Percentiles rank a stretch among this genome's conserved stretches.
Conservation (phyloP, 2,329 filamentous ascomycete genomes). For the Cercospora sp. region DNA sequence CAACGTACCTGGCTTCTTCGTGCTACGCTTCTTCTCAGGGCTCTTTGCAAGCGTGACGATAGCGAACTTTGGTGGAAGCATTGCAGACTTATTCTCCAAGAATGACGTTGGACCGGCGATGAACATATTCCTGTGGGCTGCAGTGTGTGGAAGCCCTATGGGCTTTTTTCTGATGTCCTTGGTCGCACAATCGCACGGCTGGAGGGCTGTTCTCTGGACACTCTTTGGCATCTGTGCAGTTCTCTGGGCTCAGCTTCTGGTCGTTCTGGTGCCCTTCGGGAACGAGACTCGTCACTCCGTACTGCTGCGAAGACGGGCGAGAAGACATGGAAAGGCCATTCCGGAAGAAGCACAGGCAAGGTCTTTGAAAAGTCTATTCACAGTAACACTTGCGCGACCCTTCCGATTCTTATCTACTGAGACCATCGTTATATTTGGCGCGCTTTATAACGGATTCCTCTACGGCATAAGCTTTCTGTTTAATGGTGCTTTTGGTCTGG, state of each 20-base stretch:
- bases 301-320: constrained; percentile 40
- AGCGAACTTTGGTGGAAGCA: constrained; percentile 52
- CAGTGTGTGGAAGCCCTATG: constrained; percentile 48
- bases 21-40: constrained; percentile 48
- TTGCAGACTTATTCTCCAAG: constrained; percentile 52
- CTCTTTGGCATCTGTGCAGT: constrained; percentile 48
- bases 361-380: constrained; percentile 43
- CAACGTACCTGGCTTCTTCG: constrained; percentile 43
- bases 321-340: constrained; percentile 34
- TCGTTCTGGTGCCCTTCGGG: constrained; percentile 40
- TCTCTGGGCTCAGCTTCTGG: constrained; percentile 47
- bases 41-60: constrained; percentile 51
- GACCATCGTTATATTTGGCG: constrained; percentile 51
- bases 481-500: constrained; percentile 52
- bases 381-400: constrained; percentile 47
- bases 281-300: constrained; percentile 50
- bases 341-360: constrained; percentile 44
- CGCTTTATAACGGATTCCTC: constrained; percentile 52
- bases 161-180: constrained; percentile 51
- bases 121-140: constrained; percentile 50
- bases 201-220: constrained; percentile 50
- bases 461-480: constrained; percentile 54
- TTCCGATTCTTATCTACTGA: constrained; percentile 51
- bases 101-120: constrained; percentile 46
- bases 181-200: constrained; percentile 46